These are phyloP conservation scores for Trichoderma gamsii DNA, from an alignment of 495 filamentous ascomycete genomes.

Conservation along the genomic window DNA sequence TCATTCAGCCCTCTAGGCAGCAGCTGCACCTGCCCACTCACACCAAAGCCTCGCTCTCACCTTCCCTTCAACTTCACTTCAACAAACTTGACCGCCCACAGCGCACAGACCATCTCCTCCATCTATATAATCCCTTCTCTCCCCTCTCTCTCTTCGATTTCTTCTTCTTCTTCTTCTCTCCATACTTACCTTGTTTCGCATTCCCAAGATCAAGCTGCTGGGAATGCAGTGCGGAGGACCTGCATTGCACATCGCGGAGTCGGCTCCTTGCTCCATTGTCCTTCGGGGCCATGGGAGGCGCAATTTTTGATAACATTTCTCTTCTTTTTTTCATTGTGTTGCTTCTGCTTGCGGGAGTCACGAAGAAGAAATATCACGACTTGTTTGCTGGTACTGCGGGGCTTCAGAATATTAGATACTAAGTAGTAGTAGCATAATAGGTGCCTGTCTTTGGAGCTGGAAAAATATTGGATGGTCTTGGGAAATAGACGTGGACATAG, in stretches of 20 bases:
- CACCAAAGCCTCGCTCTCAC: neutral
- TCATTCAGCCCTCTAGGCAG: conserved; percentile 1
- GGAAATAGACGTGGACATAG: neutral
- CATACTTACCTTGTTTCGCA: conserved; percentile 37
- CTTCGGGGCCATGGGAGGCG: conserved; percentile 35
- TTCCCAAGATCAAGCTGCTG: conserved; percentile 28
- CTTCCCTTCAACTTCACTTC: neutral
- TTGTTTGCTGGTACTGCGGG: neutral
- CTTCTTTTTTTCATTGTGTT: conserved; percentile 21
- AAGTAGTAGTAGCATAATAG: neutral
- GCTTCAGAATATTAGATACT: neutral
- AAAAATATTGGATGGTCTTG: neutral
- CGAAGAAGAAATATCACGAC: conserved; percentile 19
- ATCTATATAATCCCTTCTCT: conserved; percentile 5
- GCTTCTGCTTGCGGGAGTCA: conserved; percentile 19
- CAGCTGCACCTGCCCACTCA: neutral
- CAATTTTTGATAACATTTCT: conserved; percentile 28
- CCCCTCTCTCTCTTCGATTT: conserved; percentile 14
- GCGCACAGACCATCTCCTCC: conserved; percentile 16
- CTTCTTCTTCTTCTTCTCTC: conserved; percentile 27
- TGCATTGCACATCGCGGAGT: conserved; percentile 18
- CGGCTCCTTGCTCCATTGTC: conserved; percentile 25
- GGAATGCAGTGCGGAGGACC: conserved; percentile 10
- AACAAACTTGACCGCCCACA: neutral
- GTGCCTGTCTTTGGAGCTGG: neutral